phyloP scores from a whole-genome alignment of 1,284 basidiomycete species.

The Calocybe gambosa region DNA sequence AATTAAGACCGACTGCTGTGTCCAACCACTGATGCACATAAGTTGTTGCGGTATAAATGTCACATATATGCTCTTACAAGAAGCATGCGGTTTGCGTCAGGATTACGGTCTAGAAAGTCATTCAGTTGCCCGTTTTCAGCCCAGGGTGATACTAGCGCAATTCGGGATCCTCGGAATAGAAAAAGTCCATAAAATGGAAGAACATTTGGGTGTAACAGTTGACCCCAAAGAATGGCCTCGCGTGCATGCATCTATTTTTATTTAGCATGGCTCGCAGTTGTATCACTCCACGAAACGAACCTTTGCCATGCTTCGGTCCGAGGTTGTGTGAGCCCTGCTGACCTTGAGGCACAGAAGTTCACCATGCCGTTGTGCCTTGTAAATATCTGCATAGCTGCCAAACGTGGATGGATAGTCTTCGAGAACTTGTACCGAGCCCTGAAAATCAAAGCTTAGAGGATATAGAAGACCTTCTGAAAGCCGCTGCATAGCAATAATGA shows the following conservation, averaged over 20 bases:
- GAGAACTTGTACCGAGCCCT: not conserved
- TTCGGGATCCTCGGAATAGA: not conserved
- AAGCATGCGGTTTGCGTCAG: conserved; percentile 2
- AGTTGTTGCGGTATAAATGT: not conserved
- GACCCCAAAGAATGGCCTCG: conserved; percentile 8
- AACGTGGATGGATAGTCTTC: not conserved
- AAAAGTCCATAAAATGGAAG: conserved; percentile 3
- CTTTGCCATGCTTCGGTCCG: conserved; percentile 5
- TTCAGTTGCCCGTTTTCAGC: conserved; percentile 3
- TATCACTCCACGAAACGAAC: not conserved
- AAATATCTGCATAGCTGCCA: conserved; percentile 1
- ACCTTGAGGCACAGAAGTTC: conserved; percentile 8
- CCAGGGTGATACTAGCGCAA: conserved; percentile 5
- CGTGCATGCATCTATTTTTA: not conserved
- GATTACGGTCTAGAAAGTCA: not conserved
- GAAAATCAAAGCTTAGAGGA: no score
- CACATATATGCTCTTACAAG: not conserved
- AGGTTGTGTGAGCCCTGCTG: conserved; percentile 6
- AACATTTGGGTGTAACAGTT: conserved; percentile 4
- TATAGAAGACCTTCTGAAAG: no score
- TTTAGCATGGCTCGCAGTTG: not conserved
- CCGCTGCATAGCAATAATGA: no score
- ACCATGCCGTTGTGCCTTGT: not conserved
- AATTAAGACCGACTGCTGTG: conserved; percentile 4
- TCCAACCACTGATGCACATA: not conserved